Evolutionary conservation across 164 flowering plant species (phyloP), one percentile per base, ranked within the genome.

Genomic region (Umbellularia californica): DNA sequence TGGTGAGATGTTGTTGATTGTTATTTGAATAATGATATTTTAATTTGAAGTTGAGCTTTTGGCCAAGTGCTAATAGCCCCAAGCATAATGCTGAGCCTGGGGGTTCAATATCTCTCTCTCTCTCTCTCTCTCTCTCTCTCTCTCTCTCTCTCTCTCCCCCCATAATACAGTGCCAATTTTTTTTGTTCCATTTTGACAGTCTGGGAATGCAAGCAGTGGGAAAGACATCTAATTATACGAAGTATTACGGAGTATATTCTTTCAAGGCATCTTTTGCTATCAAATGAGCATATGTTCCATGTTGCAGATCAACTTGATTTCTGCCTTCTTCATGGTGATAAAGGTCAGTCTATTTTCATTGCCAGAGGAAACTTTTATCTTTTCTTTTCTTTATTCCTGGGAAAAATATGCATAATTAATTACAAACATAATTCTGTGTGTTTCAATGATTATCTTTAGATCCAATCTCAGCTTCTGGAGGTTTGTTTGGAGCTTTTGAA

Each of bases 301-400:
- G 72, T 82, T 79, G 89, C 86, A 12, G 97, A 88, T 80, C 96
- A 93, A 77, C 95, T 95, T 81, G 99, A 95, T 77, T 95, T 93
- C 74, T 85, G 88, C 71, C 86, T 95, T 78, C 79, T 77, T 77
- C 75, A 79, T 80, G 97, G 95, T 70, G 76, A 69, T 70, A 72
- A 25, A 85, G 98, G 97, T 91, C 52, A 17, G 33, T 71, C 51
- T 15, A 73, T 35, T 17, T 70, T 58, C 62, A 2, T 33, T 67
- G 14, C 69, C 27, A 11, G 41, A 14, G 9, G 1, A 19, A 12
- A 14, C 17, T 67, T 55, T 15, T 55, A 3, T 55, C 20, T 55
- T 55, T 55, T 55, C 13, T 3, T 15, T 55, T 20, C 19, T 55
- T 14, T 55, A 11, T 41, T 41, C 10, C 47, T 41, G 10, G 47